Conservation (phyloP, 345 rosid species). For the Salix koriyanagi region DNA sequence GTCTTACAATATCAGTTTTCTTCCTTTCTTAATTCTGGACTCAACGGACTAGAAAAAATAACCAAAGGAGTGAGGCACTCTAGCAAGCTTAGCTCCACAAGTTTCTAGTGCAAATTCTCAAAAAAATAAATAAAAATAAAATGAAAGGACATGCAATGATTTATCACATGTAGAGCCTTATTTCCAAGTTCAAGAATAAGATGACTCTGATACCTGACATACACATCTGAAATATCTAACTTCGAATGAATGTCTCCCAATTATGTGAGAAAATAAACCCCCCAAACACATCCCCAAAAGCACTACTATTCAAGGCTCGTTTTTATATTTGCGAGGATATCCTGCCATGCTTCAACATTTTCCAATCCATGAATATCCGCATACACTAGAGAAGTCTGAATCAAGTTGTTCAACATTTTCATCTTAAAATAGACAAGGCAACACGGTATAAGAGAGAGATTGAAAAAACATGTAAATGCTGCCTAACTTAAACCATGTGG, state of each 20-base stretch:
- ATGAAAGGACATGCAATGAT: neutral
- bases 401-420: neutral
- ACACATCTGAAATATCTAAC: neutral
- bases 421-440: neutral
- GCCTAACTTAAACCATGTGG: neutral
- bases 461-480: too few relatives aligned
- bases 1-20: too few relatives aligned
- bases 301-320: neutral
- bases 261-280: neutral
- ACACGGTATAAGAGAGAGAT: too few relatives aligned
- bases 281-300: neutral
- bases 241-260: neutral
- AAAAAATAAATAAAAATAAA: too few relatives aligned
- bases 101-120: too few relatives aligned
- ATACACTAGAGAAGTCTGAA: neutral
- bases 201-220: neutral
- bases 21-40: too few relatives aligned
- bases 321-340: neutral
- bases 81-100: too few relatives aligned
- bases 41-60: too few relatives aligned
- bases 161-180: neutral
- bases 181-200: neutral
- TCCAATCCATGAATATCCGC: neutral
- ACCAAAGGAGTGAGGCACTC: too few relatives aligned
- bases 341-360: neutral